A percentile compares a stretch with the other conserved stretches of the same genome.
Evolutionary conservation across 306 rosid species (phyloP).

Genomic region (Inga oerstediana): DNA sequence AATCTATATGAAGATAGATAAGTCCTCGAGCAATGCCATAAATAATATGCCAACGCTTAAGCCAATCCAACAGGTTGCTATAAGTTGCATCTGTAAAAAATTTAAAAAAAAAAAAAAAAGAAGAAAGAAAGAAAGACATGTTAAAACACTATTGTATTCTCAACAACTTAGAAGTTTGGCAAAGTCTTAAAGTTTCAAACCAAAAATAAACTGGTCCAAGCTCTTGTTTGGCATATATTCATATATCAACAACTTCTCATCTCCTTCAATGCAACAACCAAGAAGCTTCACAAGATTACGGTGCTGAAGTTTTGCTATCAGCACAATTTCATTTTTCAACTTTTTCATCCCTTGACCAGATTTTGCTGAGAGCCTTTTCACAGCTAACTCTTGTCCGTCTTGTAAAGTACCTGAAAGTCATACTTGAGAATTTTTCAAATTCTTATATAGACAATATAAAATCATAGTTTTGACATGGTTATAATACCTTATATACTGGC

Average conservation of each 20-base stretch:
- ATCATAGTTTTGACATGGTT: background rate
- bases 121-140: background rate
- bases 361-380: constrained; percentile 47
- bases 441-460: background rate
- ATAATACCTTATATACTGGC: constrained; percentile 38
- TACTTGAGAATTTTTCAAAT: background rate
- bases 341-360: constrained; percentile 54
- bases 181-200: constrained; percentile 17
- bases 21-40: constrained; percentile 50
- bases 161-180: background rate
- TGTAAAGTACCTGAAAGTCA: background rate
- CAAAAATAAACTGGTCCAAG: constrained; percentile 42
- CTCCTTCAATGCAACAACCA: constrained; percentile 50
- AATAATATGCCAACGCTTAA: constrained; percentile 42
- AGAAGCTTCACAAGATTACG: constrained; percentile 58
- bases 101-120: background rate
- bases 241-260: constrained; percentile 49
- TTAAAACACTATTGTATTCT: background rate
- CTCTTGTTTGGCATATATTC: constrained; percentile 57
- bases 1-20: constrained; percentile 58
- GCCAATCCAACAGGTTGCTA: constrained; percentile 42
- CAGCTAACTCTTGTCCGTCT: constrained; percentile 46
- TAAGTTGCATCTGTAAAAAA: constrained; percentile 30
- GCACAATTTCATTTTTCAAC: constrained; percentile 47
- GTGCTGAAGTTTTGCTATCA: constrained; percentile 46